Conservation (phyloP, 75 land plant species). For the Ceratopteris richardii region DNA sequence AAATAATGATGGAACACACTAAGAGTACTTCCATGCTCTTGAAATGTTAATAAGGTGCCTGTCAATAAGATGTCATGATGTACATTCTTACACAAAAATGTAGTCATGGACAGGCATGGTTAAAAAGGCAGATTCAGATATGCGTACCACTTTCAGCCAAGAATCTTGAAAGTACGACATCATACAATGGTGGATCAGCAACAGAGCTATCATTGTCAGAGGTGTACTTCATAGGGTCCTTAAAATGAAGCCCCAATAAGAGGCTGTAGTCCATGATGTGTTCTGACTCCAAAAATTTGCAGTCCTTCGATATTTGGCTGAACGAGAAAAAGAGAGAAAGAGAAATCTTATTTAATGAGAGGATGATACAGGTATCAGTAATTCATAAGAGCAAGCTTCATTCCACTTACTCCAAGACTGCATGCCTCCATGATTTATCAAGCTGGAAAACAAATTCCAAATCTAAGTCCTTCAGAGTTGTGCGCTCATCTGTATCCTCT, state of each 20-base stretch:
- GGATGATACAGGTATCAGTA: no score
- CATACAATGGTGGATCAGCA: background rate
- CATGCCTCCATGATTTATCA: constrained; percentile 86
- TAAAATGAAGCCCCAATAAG: constrained; percentile 70
- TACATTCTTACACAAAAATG: no score
- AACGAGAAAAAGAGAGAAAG: background rate
- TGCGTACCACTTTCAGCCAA: background rate
- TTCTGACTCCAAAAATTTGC: constrained; percentile 73
- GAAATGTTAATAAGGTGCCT: no score
- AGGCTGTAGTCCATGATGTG: constrained; percentile 89
- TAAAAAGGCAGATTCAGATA: no score
- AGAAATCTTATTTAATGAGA: constrained; percentile 7
- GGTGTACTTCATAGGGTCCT: constrained; percentile 33
- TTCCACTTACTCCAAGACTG: constrained; percentile 53
- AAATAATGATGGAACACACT: no score
- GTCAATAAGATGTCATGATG: no score
- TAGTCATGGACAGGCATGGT: no score
- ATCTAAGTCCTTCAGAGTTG: constrained; percentile 94
- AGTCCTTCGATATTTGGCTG: constrained; percentile 76
- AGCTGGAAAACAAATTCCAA: constrained; percentile 78
- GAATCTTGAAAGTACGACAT: background rate
- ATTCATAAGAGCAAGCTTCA: no score
- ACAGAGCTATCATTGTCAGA: background rate
- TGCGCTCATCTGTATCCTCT: constrained; percentile 90
- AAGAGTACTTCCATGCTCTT: no score